Evolutionary conservation across 2,329 filamentous ascomycete genomes (phyloP).

Genomic region (Aspergillus cejpii): DNA sequence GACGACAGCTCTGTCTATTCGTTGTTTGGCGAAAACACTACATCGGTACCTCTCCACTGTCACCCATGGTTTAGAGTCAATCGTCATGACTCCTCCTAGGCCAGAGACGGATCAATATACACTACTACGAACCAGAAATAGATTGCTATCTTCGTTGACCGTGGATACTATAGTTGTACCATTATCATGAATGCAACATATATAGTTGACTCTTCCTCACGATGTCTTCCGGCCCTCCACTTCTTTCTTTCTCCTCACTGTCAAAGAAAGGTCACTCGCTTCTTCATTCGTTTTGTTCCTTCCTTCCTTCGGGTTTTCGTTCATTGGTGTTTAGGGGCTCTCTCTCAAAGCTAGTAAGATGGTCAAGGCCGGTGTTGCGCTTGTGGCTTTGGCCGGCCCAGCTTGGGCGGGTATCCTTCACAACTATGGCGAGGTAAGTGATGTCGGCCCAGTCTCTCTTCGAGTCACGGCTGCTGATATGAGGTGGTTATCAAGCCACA

Average conservation of each 20-base stretch:
- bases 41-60: slow-evolving; percentile 17
- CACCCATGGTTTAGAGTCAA: slow-evolving; percentile 15
- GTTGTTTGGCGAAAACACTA: slow-evolving; percentile 6
- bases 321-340: slow-evolving; percentile 13
- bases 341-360: slow-evolving; percentile 24
- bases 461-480: not conserved
- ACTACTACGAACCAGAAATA: slow-evolving; percentile 5
- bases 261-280: slow-evolving; percentile 16
- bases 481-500: not conserved
- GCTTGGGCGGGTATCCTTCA: slow-evolving; percentile 33
- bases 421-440: slow-evolving; percentile 9
- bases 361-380: slow-evolving; percentile 31
- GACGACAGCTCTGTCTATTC: slow-evolving; percentile 3
- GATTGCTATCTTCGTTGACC: slow-evolving; percentile 11
- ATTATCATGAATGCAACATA: slow-evolving; percentile 21
- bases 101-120: not conserved
- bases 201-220: slow-evolving; percentile 18
- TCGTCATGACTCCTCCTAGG: slow-evolving; percentile 16
- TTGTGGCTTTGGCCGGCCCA: slow-evolving; percentile 33
- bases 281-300: slow-evolving; percentile 20
- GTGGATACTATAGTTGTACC: slow-evolving; percentile 26
- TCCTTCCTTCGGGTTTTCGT: slow-evolving; percentile 6
- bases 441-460: not conserved
- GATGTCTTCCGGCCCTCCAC: slow-evolving; percentile 1
- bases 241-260: slow-evolving; percentile 13